These are phyloP conservation scores for Lactarius sanguifluus DNA, from an alignment of 768 basidiomycete genomes.

Conservation along the genomic window DNA sequence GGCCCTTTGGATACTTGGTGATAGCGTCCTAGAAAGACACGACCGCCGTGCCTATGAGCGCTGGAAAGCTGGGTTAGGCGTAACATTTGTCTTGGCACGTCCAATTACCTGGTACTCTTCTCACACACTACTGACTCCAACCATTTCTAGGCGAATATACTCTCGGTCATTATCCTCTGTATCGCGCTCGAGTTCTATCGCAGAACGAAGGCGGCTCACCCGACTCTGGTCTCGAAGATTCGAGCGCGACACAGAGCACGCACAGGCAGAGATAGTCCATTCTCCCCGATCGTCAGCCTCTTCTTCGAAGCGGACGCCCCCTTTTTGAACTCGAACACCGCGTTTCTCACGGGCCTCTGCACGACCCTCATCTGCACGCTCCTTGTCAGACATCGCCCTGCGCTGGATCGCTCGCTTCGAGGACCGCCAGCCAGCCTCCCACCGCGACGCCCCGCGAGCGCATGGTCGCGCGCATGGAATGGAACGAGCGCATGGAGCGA, in stretches of 20 bases:
- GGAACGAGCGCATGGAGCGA: slow-evolving; percentile 21
- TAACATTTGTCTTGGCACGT: slow-evolving; percentile 21
- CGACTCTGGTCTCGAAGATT: slow-evolving; percentile 9
- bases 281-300: slow-evolving; percentile 24
- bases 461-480: slow-evolving; percentile 23
- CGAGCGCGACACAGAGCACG: slow-evolving; percentile 19
- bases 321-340: slow-evolving; percentile 14
- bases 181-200: slow-evolving; percentile 21
- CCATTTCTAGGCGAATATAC: slow-evolving; percentile 12
- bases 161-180: slow-evolving; percentile 19
- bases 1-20: slow-evolving; percentile 19
- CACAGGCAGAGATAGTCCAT: slow-evolving; percentile 3
- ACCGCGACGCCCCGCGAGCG: slow-evolving; percentile 13
- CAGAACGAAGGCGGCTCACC: slow-evolving; percentile 19
- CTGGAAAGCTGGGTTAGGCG: slow-evolving; percentile 22
- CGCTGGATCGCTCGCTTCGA: slow-evolving; percentile 21
- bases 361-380: slow-evolving; percentile 19
- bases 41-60: slow-evolving; percentile 17
- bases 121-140: neutral
- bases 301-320: slow-evolving; percentile 17
- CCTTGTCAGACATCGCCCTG: slow-evolving; percentile 18
- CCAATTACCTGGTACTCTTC: neutral
- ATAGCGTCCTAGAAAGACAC: slow-evolving; percentile 11
- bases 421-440: neutral
- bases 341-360: slow-evolving; percentile 19